These are phyloP conservation scores for Eucalyptus microcorys DNA, from an alignment of 345 rosid genomes.

Conservation along the genomic window DNA sequence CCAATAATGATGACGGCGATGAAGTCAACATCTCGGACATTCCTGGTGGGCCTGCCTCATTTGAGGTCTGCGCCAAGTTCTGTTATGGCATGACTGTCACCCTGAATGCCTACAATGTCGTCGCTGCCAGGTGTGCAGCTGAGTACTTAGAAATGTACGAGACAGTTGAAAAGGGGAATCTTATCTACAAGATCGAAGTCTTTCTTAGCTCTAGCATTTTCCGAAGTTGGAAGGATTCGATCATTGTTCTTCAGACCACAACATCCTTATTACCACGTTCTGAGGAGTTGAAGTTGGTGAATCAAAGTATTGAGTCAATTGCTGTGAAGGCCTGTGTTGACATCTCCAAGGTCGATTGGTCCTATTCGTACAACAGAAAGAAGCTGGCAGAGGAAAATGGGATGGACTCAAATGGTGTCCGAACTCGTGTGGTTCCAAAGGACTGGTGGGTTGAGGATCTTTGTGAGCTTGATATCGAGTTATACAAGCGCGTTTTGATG, in stretches of 20 bases:
- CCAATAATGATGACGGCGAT: slow-evolving; percentile 25
- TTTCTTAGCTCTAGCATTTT: slow-evolving; percentile 68
- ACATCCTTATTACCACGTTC: slow-evolving; percentile 39
- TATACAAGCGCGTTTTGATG: slow-evolving; percentile 42
- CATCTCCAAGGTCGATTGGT: slow-evolving; percentile 71
- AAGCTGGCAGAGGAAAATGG: slow-evolving; percentile 56
- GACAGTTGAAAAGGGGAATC: slow-evolving; percentile 66
- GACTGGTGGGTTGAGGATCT: slow-evolving; percentile 98
- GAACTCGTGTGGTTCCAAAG: slow-evolving; percentile 42
- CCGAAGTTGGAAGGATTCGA: slow-evolving; percentile 87
- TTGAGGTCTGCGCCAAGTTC: slow-evolving; percentile 79
- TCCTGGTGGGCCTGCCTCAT: slow-evolving; percentile 75
- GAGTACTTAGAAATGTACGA: slow-evolving; percentile 83
- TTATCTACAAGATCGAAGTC: slow-evolving; percentile 70
- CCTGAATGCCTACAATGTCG: slow-evolving; percentile 67
- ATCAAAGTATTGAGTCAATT: slow-evolving; percentile 57
- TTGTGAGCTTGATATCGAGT: slow-evolving; percentile 64
- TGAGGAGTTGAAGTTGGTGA: slow-evolving; percentile 52
- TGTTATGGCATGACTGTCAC: slow-evolving; percentile 82
- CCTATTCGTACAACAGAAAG: slow-evolving; percentile 63
- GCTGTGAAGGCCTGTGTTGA: slow-evolving; percentile 54
- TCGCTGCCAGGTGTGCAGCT: slow-evolving; percentile 66
- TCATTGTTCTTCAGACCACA: slow-evolving; percentile 63
- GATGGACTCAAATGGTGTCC: slow-evolving; percentile 7
- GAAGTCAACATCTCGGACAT: slow-evolving; percentile 55